Percentiles rank a stretch among this genome's conserved stretches.
Evolutionary conservation across 208 protist genomes (phyloP).

Genomic region (Acanthamoeba castellanii): DNA sequence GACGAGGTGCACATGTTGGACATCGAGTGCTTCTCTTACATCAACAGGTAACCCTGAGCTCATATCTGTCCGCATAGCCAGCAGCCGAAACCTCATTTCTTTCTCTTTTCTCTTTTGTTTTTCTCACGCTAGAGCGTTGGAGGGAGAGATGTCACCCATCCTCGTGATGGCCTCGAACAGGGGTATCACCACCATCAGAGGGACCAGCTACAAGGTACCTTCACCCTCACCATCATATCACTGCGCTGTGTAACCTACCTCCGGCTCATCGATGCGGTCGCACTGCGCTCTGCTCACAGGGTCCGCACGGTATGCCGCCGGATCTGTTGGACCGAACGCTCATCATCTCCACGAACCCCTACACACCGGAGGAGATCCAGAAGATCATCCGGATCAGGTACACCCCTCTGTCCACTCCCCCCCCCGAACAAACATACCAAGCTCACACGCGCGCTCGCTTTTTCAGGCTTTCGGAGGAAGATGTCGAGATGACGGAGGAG

Average conservation of each 20-base stretch:
- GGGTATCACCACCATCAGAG: conserved; percentile 98
- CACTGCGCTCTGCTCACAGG: neutral
- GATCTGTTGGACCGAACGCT: conserved; percentile 98
- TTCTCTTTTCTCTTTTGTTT: neutral
- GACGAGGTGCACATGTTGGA: conserved; percentile 99
- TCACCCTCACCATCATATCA: neutral
- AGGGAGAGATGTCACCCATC: conserved; percentile 98
- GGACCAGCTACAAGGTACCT: conserved; percentile 96
- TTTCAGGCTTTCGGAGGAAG: conserved; percentile 96
- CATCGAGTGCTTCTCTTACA: conserved; percentile 99
- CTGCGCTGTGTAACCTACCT: neutral
- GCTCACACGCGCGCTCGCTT: neutral
- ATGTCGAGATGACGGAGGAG: conserved; percentile 98
- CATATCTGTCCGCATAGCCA: neutral
- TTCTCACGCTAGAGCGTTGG: conserved; percentile 93
- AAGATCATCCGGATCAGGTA: conserved; percentile 98
- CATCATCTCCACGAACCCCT: conserved; percentile 98
- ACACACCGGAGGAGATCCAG: conserved; percentile 96
- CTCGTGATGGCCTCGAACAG: conserved; percentile 99
- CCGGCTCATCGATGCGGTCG: neutral
- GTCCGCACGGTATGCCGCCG: conserved; percentile 99
- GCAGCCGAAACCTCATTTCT: neutral
- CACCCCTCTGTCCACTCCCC: no score
- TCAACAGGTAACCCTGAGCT: conserved; percentile 93
- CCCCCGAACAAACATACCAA: no score